phyloP scores from a whole-genome alignment of 1,284 basidiomycete genomes.

The Ustilago nuda region DNA sequence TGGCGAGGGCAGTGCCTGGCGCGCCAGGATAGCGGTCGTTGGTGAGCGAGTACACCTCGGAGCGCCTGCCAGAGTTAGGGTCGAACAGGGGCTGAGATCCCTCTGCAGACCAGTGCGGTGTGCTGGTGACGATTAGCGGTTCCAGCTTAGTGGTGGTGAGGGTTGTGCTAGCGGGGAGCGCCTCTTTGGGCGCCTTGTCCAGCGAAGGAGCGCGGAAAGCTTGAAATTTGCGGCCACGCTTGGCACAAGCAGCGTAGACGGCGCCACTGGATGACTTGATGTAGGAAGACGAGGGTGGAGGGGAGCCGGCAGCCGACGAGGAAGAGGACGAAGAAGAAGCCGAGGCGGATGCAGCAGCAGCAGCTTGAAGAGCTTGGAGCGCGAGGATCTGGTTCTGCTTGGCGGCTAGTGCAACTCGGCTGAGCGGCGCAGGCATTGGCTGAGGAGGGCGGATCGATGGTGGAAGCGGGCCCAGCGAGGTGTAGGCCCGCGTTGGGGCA shows the following conservation, averaged over 20 bases:
- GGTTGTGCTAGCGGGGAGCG: not conserved
- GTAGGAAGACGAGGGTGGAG: conserved; percentile 33
- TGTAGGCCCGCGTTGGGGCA: conserved; percentile 26
- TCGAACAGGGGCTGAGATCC: conserved; percentile 50
- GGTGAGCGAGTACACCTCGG: conserved; percentile 57
- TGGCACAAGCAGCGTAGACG: conserved; percentile 17
- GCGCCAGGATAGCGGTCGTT: conserved; percentile 66
- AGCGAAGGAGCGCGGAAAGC: conserved; percentile 38
- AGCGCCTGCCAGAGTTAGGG: conserved; percentile 46
- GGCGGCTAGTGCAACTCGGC: conserved; percentile 43
- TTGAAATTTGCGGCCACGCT: conserved; percentile 50
- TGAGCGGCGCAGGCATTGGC: conserved; percentile 50
- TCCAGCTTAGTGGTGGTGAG: conserved; percentile 15
- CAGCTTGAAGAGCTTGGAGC: conserved; percentile 48
- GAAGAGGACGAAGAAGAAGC: conserved; percentile 37
- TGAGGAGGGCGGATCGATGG: conserved; percentile 31
- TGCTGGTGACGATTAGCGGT: conserved; percentile 43
- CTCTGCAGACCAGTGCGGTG: conserved; percentile 47
- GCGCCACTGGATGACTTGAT: conserved; percentile 17
- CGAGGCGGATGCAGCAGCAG: conserved; percentile 27
- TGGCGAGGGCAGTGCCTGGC: conserved; percentile 59
- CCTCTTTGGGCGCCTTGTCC: conserved; percentile 5
- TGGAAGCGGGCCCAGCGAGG: conserved; percentile 16
- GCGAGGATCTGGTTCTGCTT: conserved; percentile 52
- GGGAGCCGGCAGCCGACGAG: conserved; percentile 36